These are phyloP conservation scores for Cardamine occulta DNA, from an alignment of 345 rosid genomes.

Conservation along the genomic window DNA sequence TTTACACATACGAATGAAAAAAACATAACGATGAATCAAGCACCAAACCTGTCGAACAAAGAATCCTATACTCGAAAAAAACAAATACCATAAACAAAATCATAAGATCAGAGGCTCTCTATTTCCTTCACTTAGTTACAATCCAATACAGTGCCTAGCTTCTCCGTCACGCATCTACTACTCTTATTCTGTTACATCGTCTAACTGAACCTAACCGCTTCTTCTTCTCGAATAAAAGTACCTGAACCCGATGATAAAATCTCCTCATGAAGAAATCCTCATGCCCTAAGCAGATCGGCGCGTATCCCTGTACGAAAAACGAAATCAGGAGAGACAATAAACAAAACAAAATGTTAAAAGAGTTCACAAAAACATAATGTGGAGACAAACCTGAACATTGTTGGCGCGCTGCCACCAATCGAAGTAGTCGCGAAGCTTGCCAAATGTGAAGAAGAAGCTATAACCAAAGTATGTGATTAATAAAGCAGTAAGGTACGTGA, in stretches of 20 bases:
- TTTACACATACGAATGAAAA: conserved; percentile 22
- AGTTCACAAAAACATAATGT: background rate
- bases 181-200: no score
- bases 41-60: no score
- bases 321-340: background rate
- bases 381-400: conserved; percentile 55
- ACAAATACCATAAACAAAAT: no score
- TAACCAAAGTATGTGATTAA: conserved; percentile 69
- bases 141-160: no score
- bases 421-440: conserved; percentile 72
- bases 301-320: conserved; percentile 59
- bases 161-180: no score
- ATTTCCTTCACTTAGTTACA: no score
- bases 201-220: no score
- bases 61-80: no score
- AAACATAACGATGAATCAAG: background rate
- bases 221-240: conserved; percentile 15
- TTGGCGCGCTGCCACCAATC: conserved; percentile 58
- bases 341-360: background rate
- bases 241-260: conserved; percentile 87
- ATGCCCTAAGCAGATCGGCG: conserved; percentile 84
- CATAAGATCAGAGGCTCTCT: no score
- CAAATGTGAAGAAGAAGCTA: conserved; percentile 72
- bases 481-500: conserved; percentile 70
- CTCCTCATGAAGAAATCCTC: conserved; percentile 93